Conservation (phyloP, 345 rosid species). For the Noccaea caerulescens region DNA sequence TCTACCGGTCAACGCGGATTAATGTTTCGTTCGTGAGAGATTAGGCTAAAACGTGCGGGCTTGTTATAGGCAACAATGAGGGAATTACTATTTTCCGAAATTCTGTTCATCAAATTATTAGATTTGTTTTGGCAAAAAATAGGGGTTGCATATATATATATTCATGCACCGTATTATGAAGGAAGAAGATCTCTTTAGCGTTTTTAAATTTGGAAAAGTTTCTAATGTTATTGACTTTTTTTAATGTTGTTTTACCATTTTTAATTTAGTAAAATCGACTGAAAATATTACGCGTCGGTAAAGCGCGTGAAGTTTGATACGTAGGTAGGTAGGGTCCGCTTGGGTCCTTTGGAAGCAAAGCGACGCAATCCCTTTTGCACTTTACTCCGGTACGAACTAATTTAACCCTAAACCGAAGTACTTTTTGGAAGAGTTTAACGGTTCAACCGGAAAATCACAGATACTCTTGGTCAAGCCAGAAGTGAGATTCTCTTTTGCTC, state of each 20-base stretch:
- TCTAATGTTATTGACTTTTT: neutral
- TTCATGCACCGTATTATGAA: slow-evolving; percentile 22
- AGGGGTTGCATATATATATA: slow-evolving; percentile 10
- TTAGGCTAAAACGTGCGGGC: slow-evolving; percentile 39
- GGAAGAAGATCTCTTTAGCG: neutral
- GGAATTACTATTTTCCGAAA: neutral
- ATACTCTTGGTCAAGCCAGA: neutral
- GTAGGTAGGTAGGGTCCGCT: slow-evolving; percentile 34
- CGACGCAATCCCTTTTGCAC: slow-evolving; percentile 40
- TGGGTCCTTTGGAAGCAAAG: slow-evolving; percentile 42
- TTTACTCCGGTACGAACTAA: slow-evolving; percentile 32
- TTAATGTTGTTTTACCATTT: neutral
- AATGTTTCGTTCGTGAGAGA: slow-evolving; percentile 31
- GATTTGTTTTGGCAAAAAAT: neutral
- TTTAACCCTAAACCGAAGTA: slow-evolving; percentile 9
- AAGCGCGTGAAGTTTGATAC: slow-evolving; percentile 24
- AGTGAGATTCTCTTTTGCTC: slow-evolving; percentile 28
- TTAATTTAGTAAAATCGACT: neutral
- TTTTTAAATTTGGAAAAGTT: neutral
- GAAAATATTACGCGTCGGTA: neutral
- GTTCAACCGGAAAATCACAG: slow-evolving; percentile 21
- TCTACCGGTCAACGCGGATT: slow-evolving; percentile 28
- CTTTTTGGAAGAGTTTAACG: neutral
- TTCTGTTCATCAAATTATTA: slow-evolving; percentile 10
- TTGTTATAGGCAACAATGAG: slow-evolving; percentile 24